Base-by-base conservation (phyloP, 225 moss, liverwort and hornwort species). In the Physcomitrellopsis africana region DNA sequence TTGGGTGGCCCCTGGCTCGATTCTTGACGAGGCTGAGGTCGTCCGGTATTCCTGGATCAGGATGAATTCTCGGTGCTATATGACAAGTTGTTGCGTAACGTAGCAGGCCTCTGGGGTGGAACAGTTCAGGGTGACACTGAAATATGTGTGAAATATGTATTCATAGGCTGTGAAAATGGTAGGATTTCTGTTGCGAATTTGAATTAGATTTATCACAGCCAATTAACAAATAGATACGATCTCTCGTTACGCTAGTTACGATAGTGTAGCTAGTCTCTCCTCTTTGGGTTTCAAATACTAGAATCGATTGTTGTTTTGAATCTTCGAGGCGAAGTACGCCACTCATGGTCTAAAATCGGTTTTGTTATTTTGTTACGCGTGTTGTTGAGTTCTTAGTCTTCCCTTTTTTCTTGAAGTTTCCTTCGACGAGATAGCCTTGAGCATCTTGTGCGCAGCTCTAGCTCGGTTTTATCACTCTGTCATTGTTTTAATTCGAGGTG, bases 161-260 rank as follows among this genome's bases (percentile, higher is more conserved):
- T 55, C 56, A 11, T 67, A 72, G 63, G 22, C 17, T 72, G 48
- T 64, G 73, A 65, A 60, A 58, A 63, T 8, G 19, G 11, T 0
- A 14, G 71, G 11, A 15, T 26, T 68, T 68, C 2, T 48, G 57
- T 9, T 55, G 49, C 44, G 12, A 68, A 63, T 51, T 10, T 18
- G 22, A 56, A 9, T 56, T 49, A 27, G 9, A 12, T 65, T 16
- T 43, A 59, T 13, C 8, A 22, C 16, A 19, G n/a, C 11, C 9
- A 57, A 42, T 46, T 51, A 47, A 1, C 54, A 55, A 20, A 11
- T 16, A 12, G 47, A 13, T 0, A 1, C 16, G 24, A 53, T 20
- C 54, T 43, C 53, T 63, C 65, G 51, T 14, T 12, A 3, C 11
- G 53, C 16, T 15, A 5, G n/a, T 43, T 17, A 23, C 22, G 10